Conservation (phyloP, 495 filamentous ascomycete genomes). For the Penicillium parvum region DNA sequence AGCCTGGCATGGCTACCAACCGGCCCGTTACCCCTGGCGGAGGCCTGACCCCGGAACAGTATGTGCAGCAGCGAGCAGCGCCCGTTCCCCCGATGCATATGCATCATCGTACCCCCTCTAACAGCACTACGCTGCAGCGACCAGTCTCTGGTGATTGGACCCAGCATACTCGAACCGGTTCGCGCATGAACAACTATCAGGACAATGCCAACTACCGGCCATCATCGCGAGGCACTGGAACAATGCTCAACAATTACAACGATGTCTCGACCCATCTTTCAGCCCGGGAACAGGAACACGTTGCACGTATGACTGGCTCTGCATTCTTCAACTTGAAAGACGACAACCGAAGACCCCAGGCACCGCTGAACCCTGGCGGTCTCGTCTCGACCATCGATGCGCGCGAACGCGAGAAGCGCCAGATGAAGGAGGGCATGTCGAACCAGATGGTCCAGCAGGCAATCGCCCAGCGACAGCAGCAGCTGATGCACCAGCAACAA, state of each 20-base stretch:
- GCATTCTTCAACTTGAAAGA: conserved; percentile 70
- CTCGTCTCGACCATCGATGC: conserved; percentile 73
- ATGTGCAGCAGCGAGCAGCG: conserved; percentile 77
- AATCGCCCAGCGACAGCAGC: conserved; percentile 69
- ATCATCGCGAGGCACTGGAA: conserved; percentile 45
- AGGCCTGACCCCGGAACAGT: conserved; percentile 66
- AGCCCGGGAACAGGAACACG: conserved; percentile 90
- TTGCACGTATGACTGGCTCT: conserved; percentile 80
- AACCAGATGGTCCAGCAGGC: conserved; percentile 73
- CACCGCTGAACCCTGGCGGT: conserved; percentile 50
- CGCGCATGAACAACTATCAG: conserved; percentile 30
- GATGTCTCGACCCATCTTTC: conserved; percentile 68
- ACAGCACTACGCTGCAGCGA: conserved; percentile 43
- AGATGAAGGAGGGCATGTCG: conserved; percentile 66
- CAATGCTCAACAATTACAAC: conserved; percentile 39
- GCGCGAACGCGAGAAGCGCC: conserved; percentile 67
- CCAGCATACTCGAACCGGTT: conserved; percentile 43
- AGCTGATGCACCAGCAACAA: conserved; percentile 45
- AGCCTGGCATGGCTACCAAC: conserved; percentile 58
- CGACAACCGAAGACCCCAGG: conserved; percentile 42
- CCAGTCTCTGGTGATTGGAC: conserved; percentile 55
- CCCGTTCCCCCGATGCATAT: conserved; percentile 47
- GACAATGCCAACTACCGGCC: conserved; percentile 47
- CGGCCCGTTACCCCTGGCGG: conserved; percentile 42
- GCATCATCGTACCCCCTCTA: conserved; percentile 56